Conservation (phyloP, 2,329 filamentous ascomycete species). For the Talaromyces sp. region DNA sequence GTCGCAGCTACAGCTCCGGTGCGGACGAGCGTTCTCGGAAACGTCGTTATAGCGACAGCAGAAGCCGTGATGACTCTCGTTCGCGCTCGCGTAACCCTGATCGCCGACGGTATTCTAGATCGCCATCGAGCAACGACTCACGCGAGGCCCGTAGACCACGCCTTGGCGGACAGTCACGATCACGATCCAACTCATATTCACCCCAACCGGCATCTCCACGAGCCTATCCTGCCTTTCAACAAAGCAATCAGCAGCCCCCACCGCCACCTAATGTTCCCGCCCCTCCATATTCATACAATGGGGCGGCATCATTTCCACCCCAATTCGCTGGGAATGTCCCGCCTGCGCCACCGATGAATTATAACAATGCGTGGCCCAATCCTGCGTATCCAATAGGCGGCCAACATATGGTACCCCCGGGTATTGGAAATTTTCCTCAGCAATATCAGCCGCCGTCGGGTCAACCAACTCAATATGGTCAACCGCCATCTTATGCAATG, state of each 20-base stretch:
- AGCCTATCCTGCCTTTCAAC: constrained; percentile 20
- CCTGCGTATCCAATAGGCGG: constrained; percentile 24
- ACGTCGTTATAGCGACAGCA: constrained; percentile 40
- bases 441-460: constrained; percentile 13
- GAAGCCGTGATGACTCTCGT: constrained; percentile 29
- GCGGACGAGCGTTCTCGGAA: constrained; percentile 29
- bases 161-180: constrained; percentile 22
- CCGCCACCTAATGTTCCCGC: constrained; percentile 17
- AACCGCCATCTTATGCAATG: constrained; percentile 17
- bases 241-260: constrained; percentile 6
- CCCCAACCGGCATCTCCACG: constrained; percentile 27
- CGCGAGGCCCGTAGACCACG: constrained; percentile 5
- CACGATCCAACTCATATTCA: constrained; percentile 33
- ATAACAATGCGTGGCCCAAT: constrained; percentile 35
- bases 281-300: constrained; percentile 13
- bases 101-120: constrained; percentile 25
- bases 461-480: constrained; percentile 20
- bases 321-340: constrained; percentile 21
- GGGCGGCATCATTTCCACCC: constrained; percentile 17
- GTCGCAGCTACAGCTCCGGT: constrained; percentile 43
- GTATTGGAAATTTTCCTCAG: constrained; percentile 13
- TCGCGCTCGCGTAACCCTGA: constrained; percentile 26
- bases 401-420: constrained; percentile 20
- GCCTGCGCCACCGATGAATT: constrained; percentile 34
- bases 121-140: constrained; percentile 28